Evolutionary conservation across 139 green algal genomes (phyloP).

Genomic region (Auxenochlorella pyrenoidosa): DNA sequence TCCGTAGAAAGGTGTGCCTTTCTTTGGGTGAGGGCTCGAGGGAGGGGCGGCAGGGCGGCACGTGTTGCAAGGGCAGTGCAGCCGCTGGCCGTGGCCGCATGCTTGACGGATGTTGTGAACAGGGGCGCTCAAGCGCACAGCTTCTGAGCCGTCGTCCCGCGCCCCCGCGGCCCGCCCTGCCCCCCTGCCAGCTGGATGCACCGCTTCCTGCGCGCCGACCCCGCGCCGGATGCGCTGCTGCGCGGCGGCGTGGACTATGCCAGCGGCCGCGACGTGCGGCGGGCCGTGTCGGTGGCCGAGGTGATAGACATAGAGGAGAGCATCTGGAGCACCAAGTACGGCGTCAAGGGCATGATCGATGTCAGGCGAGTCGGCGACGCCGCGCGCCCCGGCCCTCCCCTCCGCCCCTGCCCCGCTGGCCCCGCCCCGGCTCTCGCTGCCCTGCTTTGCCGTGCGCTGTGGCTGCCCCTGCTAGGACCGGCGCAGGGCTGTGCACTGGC

Average conservation of each 20-base stretch:
- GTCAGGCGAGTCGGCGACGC: conserved; percentile 48
- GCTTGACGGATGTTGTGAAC: too few species aligned
- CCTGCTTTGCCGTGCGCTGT: too few species aligned
- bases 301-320: conserved; percentile 96
- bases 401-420: not conserved
- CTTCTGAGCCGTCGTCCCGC: too few species aligned
- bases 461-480: too few species aligned
- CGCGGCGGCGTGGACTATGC: conserved; percentile 5
- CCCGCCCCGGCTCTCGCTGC: too few species aligned
- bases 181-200: conserved; percentile 41
- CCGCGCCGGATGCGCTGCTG: not conserved
- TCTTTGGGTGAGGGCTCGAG: too few species aligned
- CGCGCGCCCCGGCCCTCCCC: not conserved
- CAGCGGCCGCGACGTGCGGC: not conserved
- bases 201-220: conserved; percentile 38
- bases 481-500: too few species aligned
- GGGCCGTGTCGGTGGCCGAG: conserved; percentile 43
- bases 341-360: conserved; percentile 95
- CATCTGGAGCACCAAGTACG: conserved; percentile 89
- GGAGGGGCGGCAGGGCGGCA: too few species aligned
- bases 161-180: not conserved
- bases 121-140: too few species aligned
- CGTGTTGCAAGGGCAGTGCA: too few species aligned
- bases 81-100: too few species aligned
- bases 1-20: too few species aligned